Base-by-base conservation (phyloP, 345 rosid species). In the Ailanthus altissimus region DNA sequence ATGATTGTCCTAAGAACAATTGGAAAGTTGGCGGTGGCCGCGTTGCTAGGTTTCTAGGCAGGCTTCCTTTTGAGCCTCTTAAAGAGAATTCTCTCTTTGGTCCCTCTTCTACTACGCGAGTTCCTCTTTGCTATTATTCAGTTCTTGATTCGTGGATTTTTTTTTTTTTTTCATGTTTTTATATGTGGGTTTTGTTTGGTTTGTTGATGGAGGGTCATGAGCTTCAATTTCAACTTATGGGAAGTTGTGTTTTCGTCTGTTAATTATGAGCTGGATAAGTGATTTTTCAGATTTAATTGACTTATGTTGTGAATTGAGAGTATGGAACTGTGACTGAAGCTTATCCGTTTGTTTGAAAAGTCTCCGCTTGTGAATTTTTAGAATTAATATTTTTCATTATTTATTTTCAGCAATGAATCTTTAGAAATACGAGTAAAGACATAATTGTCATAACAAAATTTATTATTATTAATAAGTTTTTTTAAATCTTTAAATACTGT, bases 81-180 rank as follows among this genome's bases (percentile, higher is more conserved):
- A 88, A 74, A 77, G 97, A 91, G 80, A 97, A 97, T 72, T 98
- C 99, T 81, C 90, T 94, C 54, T 89, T 97, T 74, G 99, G 98
- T 32, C 97, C 98, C 3, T 97, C 99, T 77, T 88, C 97, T 82
- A 32, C 67, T 6, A 88, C 98, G 98, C 94, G 81, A 86, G 97
- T 82, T 69, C 16, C 26, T 54, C 71, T 12, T 28, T 3, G n/a
- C 14, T 15, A 56, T 9, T 56, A 2, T 56, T 8, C 21, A 0
- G 1, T 20, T 3, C 20, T 56, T 21, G 1, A 8, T 20, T 10
- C 4, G 5, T 56, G n/a, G n/a, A n/a, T n/a, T n/a, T n/a, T n/a
- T n/a, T n/a, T n/a, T n/a, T n/a, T n/a, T n/a, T n/a, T n/a, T n/a
- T n/a, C n/a, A n/a, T n/a, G n/a, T n/a, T n/a, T n/a, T n/a, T n/a